These are phyloP conservation scores for Oryza glaberrima DNA, from an alignment of 176 grass and related monocot genomes.

Conservation along the genomic window DNA sequence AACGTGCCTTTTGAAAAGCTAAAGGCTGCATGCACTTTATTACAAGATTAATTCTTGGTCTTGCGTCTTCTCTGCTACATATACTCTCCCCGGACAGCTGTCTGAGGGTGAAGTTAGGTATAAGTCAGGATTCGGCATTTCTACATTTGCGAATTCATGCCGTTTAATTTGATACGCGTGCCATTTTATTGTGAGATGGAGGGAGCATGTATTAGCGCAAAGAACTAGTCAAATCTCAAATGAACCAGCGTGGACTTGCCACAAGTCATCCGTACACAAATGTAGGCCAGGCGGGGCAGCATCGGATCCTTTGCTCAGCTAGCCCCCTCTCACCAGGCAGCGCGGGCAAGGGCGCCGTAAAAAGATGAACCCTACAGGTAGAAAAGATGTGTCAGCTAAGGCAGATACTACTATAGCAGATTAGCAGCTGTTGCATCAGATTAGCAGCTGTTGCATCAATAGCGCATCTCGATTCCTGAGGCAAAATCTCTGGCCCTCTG, in stretches of 20 bases:
- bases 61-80: neutral
- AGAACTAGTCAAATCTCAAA: neutral
- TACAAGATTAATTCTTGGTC: no score
- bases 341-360: constrained; percentile 1
- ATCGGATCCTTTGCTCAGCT: constrained; percentile 33
- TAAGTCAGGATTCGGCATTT: neutral
- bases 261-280: constrained; percentile 1
- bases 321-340: neutral
- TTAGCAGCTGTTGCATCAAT: neutral
- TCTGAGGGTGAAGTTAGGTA: neutral
- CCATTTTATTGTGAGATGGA: no score
- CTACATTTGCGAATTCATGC: neutral
- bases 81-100: neutral
- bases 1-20: neutral
- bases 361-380: constrained; percentile 1
- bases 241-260: neutral
- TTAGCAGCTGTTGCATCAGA: constrained; percentile 1
- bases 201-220: neutral
- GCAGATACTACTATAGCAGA: neutral
- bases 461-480: neutral
- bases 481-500: constrained; percentile 30
- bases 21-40: neutral
- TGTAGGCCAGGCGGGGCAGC: neutral
- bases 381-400: constrained; percentile 1
- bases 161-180: neutral